Base-by-base conservation (phyloP, 352 stramenopile species). In the Phytopythium montanum region DNA sequence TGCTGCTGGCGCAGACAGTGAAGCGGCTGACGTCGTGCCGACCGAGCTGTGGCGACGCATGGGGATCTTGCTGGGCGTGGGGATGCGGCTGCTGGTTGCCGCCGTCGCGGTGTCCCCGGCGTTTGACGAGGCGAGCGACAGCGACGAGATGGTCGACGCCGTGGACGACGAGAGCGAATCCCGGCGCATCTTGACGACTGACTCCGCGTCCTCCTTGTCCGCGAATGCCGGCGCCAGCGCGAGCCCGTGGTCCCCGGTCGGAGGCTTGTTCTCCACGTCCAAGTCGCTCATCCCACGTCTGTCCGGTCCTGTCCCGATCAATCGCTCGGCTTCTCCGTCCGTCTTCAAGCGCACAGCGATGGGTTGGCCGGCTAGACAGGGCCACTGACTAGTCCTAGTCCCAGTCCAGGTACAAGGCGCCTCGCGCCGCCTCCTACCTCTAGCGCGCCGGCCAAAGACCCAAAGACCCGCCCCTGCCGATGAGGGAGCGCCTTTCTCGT, bases 151-250 rank as follows among this genome's bases (percentile, higher is more conserved):
- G 21, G 69, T 68, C 5, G 68, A 76, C 19, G 61, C 61, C 3
- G 61, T 71, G 12, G 69, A 74, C 42, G 66, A 57, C 45, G 63
- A 46, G 44, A 68, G 56, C 52, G 70, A 73, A 52, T 79, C 70
- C 53, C 67, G 65, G 25, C 67, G 61, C 57, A 66, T 60, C 61
- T 73, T 70, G 29, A 70, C 50, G 25, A 62, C 62, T 51, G 52
- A 33, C 48, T 50, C 44, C 44, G 44, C 10, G 31, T 41, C 39
- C 31, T 62, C 60, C 59, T 59, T 59, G 48, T 45, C 26, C 21
- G 26, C 42, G 28, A 54, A 18, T 45, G 42, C 34, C 42, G 45
- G 33, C 21, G 25, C 19, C 31, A 9, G 16, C 18, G 28, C 14
- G 14, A 45, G 42, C 29, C 9, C 56, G 33, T 34, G 18, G 26